Conservation (phyloP, 257 asterid genomes). For the Dorcoceras hygrometricum region DNA sequence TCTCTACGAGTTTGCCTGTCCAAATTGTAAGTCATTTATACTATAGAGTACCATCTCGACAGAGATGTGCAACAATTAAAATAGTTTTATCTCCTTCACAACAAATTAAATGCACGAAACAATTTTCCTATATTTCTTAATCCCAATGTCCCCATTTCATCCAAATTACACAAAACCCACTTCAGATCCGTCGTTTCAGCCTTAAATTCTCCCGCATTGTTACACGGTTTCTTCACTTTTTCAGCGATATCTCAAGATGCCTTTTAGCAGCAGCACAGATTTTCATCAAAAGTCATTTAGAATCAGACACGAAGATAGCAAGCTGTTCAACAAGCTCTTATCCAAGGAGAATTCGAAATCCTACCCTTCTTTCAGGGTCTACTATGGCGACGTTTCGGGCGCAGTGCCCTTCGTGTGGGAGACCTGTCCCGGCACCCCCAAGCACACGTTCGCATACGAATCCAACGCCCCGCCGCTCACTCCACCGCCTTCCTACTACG, state of each 20-base stretch:
- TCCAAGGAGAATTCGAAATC: constrained; percentile 41
- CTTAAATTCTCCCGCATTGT: neutral
- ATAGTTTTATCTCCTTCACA: neutral
- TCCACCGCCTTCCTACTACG: constrained; percentile 44
- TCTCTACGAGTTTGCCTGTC: too few species aligned
- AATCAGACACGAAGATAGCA: constrained; percentile 36
- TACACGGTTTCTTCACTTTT: neutral
- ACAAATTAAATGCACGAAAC: too few species aligned
- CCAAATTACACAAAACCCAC: neutral
- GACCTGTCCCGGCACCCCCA: constrained; percentile 49
- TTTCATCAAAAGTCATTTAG: constrained; percentile 38
- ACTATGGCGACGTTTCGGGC: constrained; percentile 41
- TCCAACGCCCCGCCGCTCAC: constrained; percentile 40
- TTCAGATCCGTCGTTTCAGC: neutral
- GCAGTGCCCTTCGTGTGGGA: constrained; percentile 58
- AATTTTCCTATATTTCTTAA: too few species aligned
- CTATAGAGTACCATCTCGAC: too few species aligned
- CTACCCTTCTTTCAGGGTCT: constrained; percentile 38
- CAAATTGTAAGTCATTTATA: neutral
- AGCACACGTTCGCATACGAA: constrained; percentile 25
- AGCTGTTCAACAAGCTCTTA: constrained; percentile 39
- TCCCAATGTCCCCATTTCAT: too few species aligned
- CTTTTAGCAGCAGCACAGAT: constrained; percentile 20
- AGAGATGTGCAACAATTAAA: neutral
- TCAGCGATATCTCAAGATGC: constrained; percentile 15